Evolutionary conservation across 179 eudicot genomes (phyloP).

Genomic region (Pouteria campechiana): DNA sequence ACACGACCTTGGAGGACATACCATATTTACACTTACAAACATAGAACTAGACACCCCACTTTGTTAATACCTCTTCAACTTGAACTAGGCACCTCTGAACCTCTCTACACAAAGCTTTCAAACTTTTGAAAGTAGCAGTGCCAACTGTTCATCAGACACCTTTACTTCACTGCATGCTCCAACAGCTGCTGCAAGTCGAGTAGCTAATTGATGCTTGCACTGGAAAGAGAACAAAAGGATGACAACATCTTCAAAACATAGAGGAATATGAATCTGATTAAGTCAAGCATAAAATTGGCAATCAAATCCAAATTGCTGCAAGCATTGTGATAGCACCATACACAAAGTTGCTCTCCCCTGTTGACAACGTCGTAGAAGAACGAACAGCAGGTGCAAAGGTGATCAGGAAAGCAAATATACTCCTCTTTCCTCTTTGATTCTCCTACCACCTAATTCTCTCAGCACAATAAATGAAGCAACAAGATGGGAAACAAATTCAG

Average conservation of each 20-base stretch:
- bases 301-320: conserved; percentile 2
- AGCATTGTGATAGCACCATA: conserved; percentile 20
- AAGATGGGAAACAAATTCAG: not conserved
- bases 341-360: conserved; percentile 89
- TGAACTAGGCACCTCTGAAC: not conserved
- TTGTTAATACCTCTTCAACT: not conserved
- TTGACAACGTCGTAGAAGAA: conserved; percentile 80
- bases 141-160: conserved; percentile 76
- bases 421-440: conserved; percentile 85
- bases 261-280: not conserved
- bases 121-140: conserved; percentile 49
- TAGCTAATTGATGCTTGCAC: conserved; percentile 98
- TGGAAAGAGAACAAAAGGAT: conserved; percentile 6
- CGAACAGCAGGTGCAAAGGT: conserved; percentile 83
- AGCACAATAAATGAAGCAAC: not conserved
- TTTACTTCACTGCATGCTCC: conserved; percentile 55
- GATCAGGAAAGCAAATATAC: conserved; percentile 69
- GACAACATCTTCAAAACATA: not conserved
- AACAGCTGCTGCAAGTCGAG: conserved; percentile 66
- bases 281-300: not conserved
- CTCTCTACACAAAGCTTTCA: conserved; percentile 11
- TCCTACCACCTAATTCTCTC: conserved; percentile 68
- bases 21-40: too few relatives aligned
- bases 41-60: too few relatives aligned
- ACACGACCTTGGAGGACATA: too few relatives aligned